Evolutionary conservation across 2,329 filamentous ascomycete species (phyloP).

Genomic region (Paecilomyces sp.): DNA sequence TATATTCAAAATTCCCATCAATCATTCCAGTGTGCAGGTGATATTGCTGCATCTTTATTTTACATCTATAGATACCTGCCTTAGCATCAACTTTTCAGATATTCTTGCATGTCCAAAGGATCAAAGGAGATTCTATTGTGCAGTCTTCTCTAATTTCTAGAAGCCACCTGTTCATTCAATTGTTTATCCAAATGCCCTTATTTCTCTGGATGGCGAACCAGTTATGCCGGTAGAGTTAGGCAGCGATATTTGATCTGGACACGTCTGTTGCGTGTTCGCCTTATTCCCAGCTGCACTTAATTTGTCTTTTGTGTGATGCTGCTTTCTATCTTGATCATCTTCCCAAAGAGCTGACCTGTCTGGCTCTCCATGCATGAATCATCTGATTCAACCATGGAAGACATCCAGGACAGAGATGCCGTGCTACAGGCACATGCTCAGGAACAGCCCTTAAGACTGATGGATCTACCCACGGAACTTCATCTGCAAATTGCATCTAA

Average conservation of each 20-base stretch:
- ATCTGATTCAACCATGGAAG: not conserved
- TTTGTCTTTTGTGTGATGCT: not conserved
- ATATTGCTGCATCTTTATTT: not conserved
- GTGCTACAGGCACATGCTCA: not conserved
- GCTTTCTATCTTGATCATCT: not conserved
- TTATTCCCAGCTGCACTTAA: too few relatives aligned
- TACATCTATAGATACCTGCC: not conserved
- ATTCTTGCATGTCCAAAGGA: not conserved
- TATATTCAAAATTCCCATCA: too few relatives aligned
- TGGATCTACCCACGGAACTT: slow-evolving; percentile 58
- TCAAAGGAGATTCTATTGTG: not conserved
- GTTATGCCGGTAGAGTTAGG: not conserved
- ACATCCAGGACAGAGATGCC: not conserved
- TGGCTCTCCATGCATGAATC: not conserved
- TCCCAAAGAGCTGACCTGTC: not conserved
- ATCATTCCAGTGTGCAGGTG: not conserved
- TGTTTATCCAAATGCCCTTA: not conserved
- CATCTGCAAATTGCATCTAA: slow-evolving; percentile 55
- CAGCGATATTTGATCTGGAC: not conserved
- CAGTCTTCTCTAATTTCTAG: not conserved
- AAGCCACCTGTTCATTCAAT: not conserved
- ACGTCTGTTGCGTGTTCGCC: not conserved
- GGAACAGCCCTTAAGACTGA: slow-evolving; percentile 25
- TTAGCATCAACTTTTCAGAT: not conserved
- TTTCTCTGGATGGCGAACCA: not conserved